phyloP scores from a whole-genome alignment of 495 filamentous ascomycete species.

The Tuber indicum region DNA sequence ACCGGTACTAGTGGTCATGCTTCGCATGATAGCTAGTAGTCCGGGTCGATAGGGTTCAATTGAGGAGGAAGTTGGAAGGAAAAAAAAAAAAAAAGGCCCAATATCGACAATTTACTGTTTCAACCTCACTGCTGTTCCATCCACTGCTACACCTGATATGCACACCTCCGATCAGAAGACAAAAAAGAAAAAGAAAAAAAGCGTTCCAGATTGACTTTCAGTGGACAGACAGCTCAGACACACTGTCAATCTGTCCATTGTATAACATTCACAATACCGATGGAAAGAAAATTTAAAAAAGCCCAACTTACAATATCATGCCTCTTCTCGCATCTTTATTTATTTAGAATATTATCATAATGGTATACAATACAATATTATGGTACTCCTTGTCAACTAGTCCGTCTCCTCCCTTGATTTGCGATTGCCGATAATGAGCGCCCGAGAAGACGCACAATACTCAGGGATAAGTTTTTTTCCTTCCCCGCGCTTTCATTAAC shows the following conservation, averaged over 20 bases:
- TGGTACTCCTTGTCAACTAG: not conserved
- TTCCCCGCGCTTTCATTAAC: not conserved
- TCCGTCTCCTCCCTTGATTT: not conserved
- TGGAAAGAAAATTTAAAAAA: not conserved
- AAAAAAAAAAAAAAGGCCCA: not conserved
- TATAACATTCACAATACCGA: not conserved
- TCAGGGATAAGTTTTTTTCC: not conserved
- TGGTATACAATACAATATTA: not conserved
- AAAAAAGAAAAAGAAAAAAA: not conserved
- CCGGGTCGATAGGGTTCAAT: not conserved
- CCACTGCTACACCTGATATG: not conserved
- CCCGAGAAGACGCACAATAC: not conserved
- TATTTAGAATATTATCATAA: not conserved
- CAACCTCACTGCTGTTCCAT: not conserved
- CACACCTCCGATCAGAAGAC: constrained; percentile 5
- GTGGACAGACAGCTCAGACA: not conserved
- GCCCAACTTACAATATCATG: not conserved
- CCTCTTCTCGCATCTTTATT: not conserved
- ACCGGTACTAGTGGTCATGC: not conserved
- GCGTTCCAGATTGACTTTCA: not conserved
- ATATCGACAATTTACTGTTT: constrained; percentile 8
- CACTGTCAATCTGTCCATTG: not conserved
- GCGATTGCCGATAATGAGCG: not conserved
- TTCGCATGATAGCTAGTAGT: not conserved
- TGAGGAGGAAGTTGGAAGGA: not conserved